Conservation (phyloP, 306 rosid species). For the Castanea sativa region DNA sequence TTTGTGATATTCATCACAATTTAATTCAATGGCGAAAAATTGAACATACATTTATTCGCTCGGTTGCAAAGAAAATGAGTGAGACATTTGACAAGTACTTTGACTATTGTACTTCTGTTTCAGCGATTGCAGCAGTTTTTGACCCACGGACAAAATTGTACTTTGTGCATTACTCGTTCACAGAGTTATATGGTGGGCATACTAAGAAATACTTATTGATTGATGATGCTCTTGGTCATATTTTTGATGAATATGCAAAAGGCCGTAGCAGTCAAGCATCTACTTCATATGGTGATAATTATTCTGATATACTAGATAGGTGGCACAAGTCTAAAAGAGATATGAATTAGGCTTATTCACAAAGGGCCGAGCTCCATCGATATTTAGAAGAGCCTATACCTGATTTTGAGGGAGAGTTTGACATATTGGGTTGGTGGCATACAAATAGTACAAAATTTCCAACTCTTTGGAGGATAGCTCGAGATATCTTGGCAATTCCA, state of each 20-base stretch:
- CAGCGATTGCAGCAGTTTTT: neutral
- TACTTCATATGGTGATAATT: neutral
- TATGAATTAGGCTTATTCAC: neutral
- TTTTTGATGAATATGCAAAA: neutral
- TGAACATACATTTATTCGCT: neutral
- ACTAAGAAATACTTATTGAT: neutral
- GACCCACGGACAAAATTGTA: neutral
- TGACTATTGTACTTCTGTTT: neutral
- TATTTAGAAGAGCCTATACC: neutral
- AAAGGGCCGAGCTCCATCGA: neutral
- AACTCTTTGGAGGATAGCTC: neutral
- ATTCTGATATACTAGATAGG: neutral
- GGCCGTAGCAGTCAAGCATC: neutral
- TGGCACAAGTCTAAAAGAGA: neutral
- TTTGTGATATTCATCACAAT: neutral
- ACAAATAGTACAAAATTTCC: neutral
- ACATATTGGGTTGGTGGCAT: neutral
- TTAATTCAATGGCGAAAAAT: neutral
- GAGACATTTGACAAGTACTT: neutral
- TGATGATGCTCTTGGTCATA: neutral
- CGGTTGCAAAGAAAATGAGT: neutral
- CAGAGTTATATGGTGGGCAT: neutral
- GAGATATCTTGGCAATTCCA: neutral
- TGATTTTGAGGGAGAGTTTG: neutral
- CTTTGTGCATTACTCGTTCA: neutral